Conservation (phyloP, 345 rosid genomes). For the Leavenworthia alabamica region DNA sequence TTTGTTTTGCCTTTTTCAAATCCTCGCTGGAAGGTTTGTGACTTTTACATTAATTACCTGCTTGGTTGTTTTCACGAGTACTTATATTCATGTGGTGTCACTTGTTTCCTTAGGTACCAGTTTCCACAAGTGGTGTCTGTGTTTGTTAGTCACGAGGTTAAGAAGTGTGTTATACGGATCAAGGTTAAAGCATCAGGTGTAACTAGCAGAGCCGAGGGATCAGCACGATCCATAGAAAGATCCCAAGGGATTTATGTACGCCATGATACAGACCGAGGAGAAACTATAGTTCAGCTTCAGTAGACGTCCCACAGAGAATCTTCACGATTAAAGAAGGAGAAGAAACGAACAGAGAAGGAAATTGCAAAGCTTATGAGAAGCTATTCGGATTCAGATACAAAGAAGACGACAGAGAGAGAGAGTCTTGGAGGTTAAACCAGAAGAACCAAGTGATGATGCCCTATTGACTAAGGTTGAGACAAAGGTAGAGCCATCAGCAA, state of each 20-base stretch:
- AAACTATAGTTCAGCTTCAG: constrained; percentile 83
- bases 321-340: no score
- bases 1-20: constrained; percentile 72
- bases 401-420: no score
- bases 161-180: constrained; percentile 59
- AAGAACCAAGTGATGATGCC: constrained; percentile 39
- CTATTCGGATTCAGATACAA: no score
- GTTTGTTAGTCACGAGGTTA: constrained; percentile 52
- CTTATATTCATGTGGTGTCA: constrained; percentile 1
- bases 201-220: constrained; percentile 64
- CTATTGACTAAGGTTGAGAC: constrained; percentile 36
- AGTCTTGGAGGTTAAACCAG: constrained; percentile 32
- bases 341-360: no score
- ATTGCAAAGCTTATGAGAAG: no score
- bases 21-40: constrained; percentile 78
- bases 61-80: background rate
- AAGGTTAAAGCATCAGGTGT: constrained; percentile 65
- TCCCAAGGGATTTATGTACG: constrained; percentile 49
- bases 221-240: constrained; percentile 59
- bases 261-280: constrained; percentile 44
- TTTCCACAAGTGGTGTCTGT: no score
- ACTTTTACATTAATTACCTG: constrained; percentile 2
- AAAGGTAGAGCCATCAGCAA: constrained; percentile 43
- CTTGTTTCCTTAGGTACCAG: constrained; percentile 7
- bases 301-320: constrained; percentile 85